Base-by-base conservation (phyloP, 2,329 filamentous ascomycete genomes). In the Scytalidium lignicola region DNA sequence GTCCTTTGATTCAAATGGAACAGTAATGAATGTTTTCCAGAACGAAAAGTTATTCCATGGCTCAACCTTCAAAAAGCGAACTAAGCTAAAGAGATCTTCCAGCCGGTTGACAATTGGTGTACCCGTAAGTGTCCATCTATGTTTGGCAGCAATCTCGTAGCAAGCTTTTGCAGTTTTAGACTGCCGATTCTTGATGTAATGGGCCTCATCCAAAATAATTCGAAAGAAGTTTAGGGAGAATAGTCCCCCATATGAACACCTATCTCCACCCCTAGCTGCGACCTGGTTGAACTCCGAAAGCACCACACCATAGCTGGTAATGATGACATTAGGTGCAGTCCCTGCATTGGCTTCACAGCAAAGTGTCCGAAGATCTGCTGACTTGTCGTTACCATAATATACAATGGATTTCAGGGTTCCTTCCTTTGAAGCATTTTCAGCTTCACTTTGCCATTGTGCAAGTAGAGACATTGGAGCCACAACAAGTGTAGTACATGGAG, bases 1-100 rank as follows among this genome's bases (percentile, higher is more conserved):
- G 55, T 99, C 88, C 57, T 93, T 93, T 0, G 90, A 92, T 66
- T 99, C 93, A 56, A 99, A 99, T 0, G 93, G 93, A 1, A 95
- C 85, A 0, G 93, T 99, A 62, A 99, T 97, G 65, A 99, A 99
- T 0, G 93, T 97, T 65, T 91, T 91, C 93, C 93, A 99, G 70
- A 96, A 99, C 0, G 91, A 96, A 67, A 99, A 99, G 66, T 97
- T 97, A 62, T 87, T 93, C 93, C 93, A 99, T 0, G 93, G 93
- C 65, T 97, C 92, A 3, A 99, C 93, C 49, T 89, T 85, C 10
- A 99, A 73, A 69, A 97, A 99, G 2, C 89, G 83, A 12, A 97
- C 89, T 32, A 99, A 71, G 62, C 89, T 95, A 70, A 96, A 97
- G 13, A 99, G 72, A 67, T 97, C 93, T 65, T 97, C 92, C 1